Evolutionary conservation across 1,139 yeast genomes (phyloP), one percentile per base, ranked within the genome.

Genomic region (Yamadazyma conglobata): DNA sequence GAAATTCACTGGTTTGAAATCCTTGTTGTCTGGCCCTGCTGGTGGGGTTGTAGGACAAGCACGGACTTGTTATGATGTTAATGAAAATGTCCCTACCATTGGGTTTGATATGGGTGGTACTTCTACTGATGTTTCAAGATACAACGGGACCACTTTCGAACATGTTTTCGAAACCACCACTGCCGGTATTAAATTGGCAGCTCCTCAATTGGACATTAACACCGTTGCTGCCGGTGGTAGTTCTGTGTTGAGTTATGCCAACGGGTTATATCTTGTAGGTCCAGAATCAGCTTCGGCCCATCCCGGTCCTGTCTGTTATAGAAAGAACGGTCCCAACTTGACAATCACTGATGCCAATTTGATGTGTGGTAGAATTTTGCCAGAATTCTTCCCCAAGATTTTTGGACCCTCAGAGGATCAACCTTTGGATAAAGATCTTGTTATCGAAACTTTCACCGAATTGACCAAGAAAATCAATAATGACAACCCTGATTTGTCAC

Each of bases 171-270:
- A 73, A 43, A 70, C 75, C 6, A 59, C 70, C 6, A 71, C 76
- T 3, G 79, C 79, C 10, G 75, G 76, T 10, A 72, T 73, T 22
- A 67, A 73, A 6, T 63, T 73, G 31, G 77, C 74, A 32, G 72
- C 77, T 15, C 80, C 80, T 4, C 79, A 73, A 45, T 56, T 73
- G 15, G 77, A 74, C 41, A 73, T 73, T 36, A 71, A 70, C 35
- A 73, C 79, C 2, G 80, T 73, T 8, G 80, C 79, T 16, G 79
- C 79, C 11, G 80, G 79, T 16, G 79, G 79, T 20, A 78, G 80
- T 4, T 69, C 76, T 5, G 69, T 70, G 31, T 50, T 73, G 24
- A 54, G 54, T 31, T 73, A 73, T 62, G 54, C 56, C 31, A 70
- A 72, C 40, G 78, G 79, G 4, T 52, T 72, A 17, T 73, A 70